Evolutionary conservation across 768 basidiomycete species (phyloP).

Genomic region (Mycena vitilis): DNA sequence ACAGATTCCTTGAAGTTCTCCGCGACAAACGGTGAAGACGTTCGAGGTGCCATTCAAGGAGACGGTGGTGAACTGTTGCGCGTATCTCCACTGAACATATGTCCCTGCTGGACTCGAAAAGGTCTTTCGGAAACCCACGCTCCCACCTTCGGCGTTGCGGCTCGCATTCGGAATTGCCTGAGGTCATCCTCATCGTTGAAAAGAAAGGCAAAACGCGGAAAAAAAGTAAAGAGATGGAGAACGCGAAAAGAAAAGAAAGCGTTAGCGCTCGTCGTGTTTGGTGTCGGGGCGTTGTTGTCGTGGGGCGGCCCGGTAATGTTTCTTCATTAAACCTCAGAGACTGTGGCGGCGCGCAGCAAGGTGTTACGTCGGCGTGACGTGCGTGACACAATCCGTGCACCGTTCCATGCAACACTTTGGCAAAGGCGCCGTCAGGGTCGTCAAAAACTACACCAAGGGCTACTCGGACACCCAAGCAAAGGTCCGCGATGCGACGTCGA

Average conservation of each 20-base stretch:
- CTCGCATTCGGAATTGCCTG: background rate
- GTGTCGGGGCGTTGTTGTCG: too few species aligned
- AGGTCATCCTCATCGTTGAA: too few species aligned
- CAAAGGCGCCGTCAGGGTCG: slow-evolving; percentile 86
- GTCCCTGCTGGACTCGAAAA: slow-evolving; percentile 14
- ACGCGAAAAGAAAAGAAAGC: too few species aligned
- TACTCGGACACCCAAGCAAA: slow-evolving; percentile 97
- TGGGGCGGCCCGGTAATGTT: too few species aligned
- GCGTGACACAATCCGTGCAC: slow-evolving; percentile 5
- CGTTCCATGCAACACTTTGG: slow-evolving; percentile 78
- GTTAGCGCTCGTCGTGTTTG: too few species aligned
- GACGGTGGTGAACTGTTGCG: slow-evolving; percentile 17
- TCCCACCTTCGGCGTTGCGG: background rate
- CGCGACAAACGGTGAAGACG: slow-evolving; percentile 17
- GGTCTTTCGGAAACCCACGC: slow-evolving; percentile 25
- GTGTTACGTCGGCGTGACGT: too few species aligned
- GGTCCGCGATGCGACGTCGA: slow-evolving; percentile 95
- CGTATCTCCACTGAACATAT: background rate
- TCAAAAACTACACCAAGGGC: slow-evolving; percentile 95
- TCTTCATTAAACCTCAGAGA: too few species aligned
- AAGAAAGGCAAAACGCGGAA: too few species aligned
- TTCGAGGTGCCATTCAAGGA: slow-evolving; percentile 10
- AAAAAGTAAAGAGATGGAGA: too few species aligned
- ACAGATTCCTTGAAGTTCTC: background rate
- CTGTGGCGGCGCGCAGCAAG: too few species aligned